Conservation (phyloP, 1,284 basidiomycete genomes). For the Melampsora larici-populina region DNA sequence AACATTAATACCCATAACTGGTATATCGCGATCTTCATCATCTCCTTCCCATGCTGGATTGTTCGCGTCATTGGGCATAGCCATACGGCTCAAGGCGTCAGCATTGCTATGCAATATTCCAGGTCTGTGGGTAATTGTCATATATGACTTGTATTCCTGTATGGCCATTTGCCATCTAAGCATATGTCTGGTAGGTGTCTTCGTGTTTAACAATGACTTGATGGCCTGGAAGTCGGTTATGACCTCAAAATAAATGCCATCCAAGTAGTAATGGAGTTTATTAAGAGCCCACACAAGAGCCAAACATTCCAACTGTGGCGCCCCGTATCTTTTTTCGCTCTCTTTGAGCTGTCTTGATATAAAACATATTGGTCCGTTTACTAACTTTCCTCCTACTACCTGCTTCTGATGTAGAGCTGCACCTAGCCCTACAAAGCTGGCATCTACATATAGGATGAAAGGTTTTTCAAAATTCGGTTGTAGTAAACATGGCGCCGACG, state of each 20-base stretch:
- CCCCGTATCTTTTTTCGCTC: no score
- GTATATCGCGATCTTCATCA: neutral
- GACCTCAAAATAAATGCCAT: slow-evolving; percentile 7
- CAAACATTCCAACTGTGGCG: no score
- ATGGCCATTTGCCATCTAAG: neutral
- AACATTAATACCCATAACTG: neutral
- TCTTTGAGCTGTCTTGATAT: neutral
- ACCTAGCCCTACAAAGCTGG: no score
- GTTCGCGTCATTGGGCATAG: neutral
- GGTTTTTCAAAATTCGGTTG: no score
- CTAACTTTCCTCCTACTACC: neutral
- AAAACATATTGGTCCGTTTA: neutral
- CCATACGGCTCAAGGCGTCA: neutral
- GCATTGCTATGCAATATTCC: no score
- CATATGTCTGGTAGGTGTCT: slow-evolving; percentile 24
- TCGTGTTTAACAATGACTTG: slow-evolving; percentile 16
- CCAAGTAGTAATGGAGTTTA: no score
- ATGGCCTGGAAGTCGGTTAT: slow-evolving; percentile 17
- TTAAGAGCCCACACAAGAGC: no score
- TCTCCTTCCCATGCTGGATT: neutral
- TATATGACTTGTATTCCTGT: no score
- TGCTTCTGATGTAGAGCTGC: neutral
- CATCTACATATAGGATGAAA: no score
- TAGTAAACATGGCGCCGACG: no score
- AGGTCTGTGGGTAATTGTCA: no score